Evolutionary conservation across 768 basidiomycete genomes (phyloP), one percentile per base, ranked within the genome.

Genomic region (Russula ochroleuca): DNA sequence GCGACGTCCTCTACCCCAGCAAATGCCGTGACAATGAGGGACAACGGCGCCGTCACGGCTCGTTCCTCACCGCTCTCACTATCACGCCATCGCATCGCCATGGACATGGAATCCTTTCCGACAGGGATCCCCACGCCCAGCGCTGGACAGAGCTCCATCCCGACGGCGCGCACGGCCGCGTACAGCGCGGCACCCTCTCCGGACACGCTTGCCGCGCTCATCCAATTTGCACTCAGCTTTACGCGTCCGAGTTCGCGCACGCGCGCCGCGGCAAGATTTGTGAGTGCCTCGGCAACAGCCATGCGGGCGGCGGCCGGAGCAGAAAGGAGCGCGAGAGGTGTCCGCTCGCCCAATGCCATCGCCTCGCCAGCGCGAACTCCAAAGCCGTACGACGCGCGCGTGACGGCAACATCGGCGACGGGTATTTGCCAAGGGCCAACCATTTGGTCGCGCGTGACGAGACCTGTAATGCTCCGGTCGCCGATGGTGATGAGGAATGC

Each of bases 31-130:
- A 97, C 84, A 70, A 98, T 92, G 68, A 97, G 80, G 8, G 97
- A 98, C 50, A 97, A 74, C 11, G 97, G 97, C 5, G 97, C 81
- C 60, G 86, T 94, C 63, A 99, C 90, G 70, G 95, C 88, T 64
- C 86, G 86, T 70, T 85, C 78, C 66, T 86, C 83, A 28, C 76
- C 78, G 5, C 78, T 83, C 51, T 86, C 81, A 56, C 66, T 50
- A 33, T 77, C 78, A 76, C 74, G 77, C 88, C 97, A 99, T 70
- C 86, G 88, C 95, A 98, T 99, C 64, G 92, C 88, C 97, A 98
- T 99, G 21, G 92, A 95, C 97, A 99, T 98, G 14, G 95, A 98
- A 73, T 99, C 97, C 77, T 99, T 99, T 33, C 97, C 97, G n/a
- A 99, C 97, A 0, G 97, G 97, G 48, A 94, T 92, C 9, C 94